Percentiles rank a stretch among this genome's conserved stretches.
phyloP scores from a whole-genome alignment of 306 rosid genomes.

The Lathyrus tuberosus region DNA sequence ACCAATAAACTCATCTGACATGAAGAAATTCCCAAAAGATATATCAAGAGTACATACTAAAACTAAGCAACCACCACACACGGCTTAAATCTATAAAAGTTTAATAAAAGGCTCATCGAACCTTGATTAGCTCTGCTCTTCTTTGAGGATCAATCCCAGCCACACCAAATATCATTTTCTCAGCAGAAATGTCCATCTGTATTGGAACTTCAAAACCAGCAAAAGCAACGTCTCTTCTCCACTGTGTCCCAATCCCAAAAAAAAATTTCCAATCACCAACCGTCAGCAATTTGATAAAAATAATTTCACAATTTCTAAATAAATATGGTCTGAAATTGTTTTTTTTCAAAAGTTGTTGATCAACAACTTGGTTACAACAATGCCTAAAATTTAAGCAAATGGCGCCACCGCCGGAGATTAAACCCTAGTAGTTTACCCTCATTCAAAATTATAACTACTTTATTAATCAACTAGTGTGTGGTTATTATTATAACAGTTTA shows the following conservation, averaged over 20 bases:
- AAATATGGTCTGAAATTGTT: no score
- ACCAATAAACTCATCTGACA: background rate
- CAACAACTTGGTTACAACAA: no score
- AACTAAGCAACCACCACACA: conserved; percentile 3
- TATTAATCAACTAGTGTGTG: background rate
- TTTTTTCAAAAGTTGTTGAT: no score
- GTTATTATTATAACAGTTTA: background rate
- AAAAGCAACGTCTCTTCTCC: conserved; percentile 95
- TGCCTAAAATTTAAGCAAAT: no score
- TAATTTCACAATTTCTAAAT: conserved; percentile 8
- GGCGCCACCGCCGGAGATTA: no score
- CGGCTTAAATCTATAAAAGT: background rate
- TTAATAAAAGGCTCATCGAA: conserved; percentile 32
- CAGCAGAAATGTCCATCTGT: conserved; percentile 92
- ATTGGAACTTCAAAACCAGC: conserved; percentile 92
- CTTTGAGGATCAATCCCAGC: conserved; percentile 74
- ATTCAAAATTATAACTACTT: background rate
- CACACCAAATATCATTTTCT: conserved; percentile 81
- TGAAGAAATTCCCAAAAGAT: background rate
- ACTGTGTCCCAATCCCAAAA: conserved; percentile 43
- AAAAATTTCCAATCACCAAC: background rate
- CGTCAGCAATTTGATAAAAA: background rate
- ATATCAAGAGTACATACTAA: background rate
- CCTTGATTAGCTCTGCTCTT: conserved; percentile 84
- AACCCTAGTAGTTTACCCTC: no score